A percentile compares a stretch with the other conserved stretches of the same genome.
phyloP scores from a whole-genome alignment of 2,329 filamentous ascomycete genomes.

The Thermothelomyces thermophilus region DNA sequence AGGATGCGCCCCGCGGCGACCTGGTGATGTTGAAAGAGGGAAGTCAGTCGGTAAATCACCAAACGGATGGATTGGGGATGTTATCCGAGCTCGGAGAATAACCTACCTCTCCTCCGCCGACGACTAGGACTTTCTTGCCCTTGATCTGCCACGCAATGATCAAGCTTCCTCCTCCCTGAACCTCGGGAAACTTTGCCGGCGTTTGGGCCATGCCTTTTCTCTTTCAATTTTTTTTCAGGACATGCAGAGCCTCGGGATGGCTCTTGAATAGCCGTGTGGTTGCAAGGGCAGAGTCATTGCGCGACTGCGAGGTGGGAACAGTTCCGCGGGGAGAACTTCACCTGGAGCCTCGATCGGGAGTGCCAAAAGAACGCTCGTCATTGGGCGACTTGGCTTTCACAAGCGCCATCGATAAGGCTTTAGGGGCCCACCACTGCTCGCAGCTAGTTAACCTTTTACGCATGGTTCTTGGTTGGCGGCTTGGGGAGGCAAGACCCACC shows the following conservation, averaged over 20 bases:
- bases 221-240: conserved; percentile 23
- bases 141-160: conserved; percentile 95
- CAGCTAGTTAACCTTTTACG: too few relatives aligned
- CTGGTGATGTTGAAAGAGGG: conserved; percentile 40
- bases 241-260: not conserved
- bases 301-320: not conserved
- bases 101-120: conserved; percentile 88
- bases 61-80: not conserved
- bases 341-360: not conserved
- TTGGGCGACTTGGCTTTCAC: not conserved
- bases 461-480: too few relatives aligned
- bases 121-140: conserved; percentile 81
- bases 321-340: conserved; percentile 1
- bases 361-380: too few relatives aligned
- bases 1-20: conserved; percentile 92
- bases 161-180: conserved; percentile 86
- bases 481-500: too few relatives aligned
- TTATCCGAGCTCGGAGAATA: not conserved
- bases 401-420: conserved; percentile 2
- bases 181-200: conserved; percentile 57
- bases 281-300: conserved; percentile 2
- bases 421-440: not conserved
- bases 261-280: not conserved
- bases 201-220: conserved; percentile 26
- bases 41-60: not conserved